Evolutionary conservation across 805 yeast species (phyloP), one percentile per base, ranked within the genome.

Genomic region (Isabelozyma pseudorhagii): DNA sequence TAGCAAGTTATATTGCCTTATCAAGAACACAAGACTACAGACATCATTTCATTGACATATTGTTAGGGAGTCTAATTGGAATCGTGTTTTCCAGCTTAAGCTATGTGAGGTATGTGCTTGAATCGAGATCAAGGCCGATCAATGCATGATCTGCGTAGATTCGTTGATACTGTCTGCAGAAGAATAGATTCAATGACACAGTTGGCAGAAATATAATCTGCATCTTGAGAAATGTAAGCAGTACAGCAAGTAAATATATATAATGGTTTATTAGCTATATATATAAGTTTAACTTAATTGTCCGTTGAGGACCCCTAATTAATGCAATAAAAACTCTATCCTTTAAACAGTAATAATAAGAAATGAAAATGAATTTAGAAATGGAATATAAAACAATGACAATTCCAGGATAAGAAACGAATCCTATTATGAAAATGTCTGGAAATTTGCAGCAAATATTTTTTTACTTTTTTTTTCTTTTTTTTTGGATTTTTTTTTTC

Each of bases 281-380:
- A 40, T 40, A 21, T 21, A 40, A 47, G 14, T 38, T 14, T n/a
- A 57, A 61, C 63, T 61, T 67, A 63, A 67, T 58, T 63, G 79
- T 72, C 79, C 79, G 79, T 74, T 74, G 79, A 74, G 76, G 79
- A 73, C 74, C 76, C 76, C 18, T 66, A 64, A 66, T 72, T 72
- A 71, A 72, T 73, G 77, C 76, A 69, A 68, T 57, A 64, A 60
- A 62, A 61, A 63, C 73, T 67, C 72, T 67, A 66, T 68, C 66
- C 68, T 60, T 52, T 54, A 47, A 49, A 52, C 50, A 54, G 46
- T 50, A 31, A 47, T 51, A 52, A 55, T 42, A 53, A 52, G 53
- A 56, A 14, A 52, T 51, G 60, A 58, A 58, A 54, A 59, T 46
- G 54, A 57, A 54, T 49, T 53, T 53, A 53, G 64, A 57, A 52